phyloP scores from a whole-genome alignment of 2,329 filamentous ascomycete species.

The Fusarium luffae region DNA sequence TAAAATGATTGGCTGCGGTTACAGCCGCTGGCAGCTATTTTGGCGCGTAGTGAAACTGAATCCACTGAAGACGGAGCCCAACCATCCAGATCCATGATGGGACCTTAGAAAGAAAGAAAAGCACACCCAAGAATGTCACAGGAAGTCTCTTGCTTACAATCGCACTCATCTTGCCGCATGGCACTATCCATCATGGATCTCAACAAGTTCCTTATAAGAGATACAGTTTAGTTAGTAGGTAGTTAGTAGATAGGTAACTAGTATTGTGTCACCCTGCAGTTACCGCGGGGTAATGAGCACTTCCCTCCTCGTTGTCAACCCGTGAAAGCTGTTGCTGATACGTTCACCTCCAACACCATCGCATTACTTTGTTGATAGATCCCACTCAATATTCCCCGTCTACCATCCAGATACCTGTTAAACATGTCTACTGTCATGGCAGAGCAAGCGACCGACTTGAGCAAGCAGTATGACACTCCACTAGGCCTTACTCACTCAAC shows the following conservation, averaged over 20 bases:
- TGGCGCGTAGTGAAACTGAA: slow-evolving; percentile 35
- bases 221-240: background rate
- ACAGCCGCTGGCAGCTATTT: slow-evolving; percentile 14
- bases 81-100: background rate
- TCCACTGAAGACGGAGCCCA: slow-evolving; percentile 1
- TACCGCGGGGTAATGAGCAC: slow-evolving; percentile 28
- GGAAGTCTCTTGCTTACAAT: background rate
- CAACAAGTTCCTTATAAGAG: background rate
- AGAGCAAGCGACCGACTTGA: slow-evolving; percentile 51
- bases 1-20: slow-evolving; percentile 32
- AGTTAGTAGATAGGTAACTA: background rate
- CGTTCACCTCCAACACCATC: background rate
- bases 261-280: slow-evolving; percentile 26
- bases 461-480: slow-evolving; percentile 59
- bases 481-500: slow-evolving; percentile 58
- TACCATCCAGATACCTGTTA: background rate
- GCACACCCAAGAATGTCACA: background rate
- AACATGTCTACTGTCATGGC: slow-evolving; percentile 21
- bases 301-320: background rate
- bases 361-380: background rate
- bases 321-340: background rate
- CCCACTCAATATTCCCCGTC: background rate
- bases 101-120: background rate
- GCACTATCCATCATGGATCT: background rate
- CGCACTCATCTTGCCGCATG: background rate